Percentiles rank a stretch among this genome's conserved stretches.
phyloP scores from a whole-genome alignment of 2,329 filamentous ascomycete genomes.

The Calonectria henricotiae region DNA sequence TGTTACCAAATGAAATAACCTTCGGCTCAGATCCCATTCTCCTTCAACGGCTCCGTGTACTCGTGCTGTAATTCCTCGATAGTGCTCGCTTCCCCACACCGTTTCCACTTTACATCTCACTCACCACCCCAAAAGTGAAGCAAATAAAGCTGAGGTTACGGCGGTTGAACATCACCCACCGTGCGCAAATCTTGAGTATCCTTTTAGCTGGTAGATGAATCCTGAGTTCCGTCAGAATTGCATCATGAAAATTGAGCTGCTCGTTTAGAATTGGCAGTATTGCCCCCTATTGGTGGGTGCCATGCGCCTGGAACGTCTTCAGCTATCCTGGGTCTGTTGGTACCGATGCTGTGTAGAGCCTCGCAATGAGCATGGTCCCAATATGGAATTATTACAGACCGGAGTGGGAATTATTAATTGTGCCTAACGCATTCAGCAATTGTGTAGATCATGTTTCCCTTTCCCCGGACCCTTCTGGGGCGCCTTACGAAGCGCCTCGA shows the following conservation, averaged over 20 bases:
- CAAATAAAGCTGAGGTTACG: slow-evolving; percentile 10
- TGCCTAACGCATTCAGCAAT: not conserved
- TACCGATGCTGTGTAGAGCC: not conserved
- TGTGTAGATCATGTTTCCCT: not conserved
- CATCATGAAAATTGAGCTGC: slow-evolving; percentile 9
- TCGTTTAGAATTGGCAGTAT: not conserved
- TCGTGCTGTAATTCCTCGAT: not conserved
- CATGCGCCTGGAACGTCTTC: not conserved
- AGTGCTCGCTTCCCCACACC: not conserved
- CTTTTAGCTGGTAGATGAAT: not conserved
- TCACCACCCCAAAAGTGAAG: slow-evolving; percentile 21
- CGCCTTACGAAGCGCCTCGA: not conserved
- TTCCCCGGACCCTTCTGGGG: not conserved
- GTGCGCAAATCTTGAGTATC: slow-evolving; percentile 7
- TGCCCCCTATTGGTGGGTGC: not conserved
- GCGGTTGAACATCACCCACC: slow-evolving; percentile 20
- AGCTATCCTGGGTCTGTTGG: not conserved
- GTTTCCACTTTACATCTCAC: slow-evolving; percentile 6
- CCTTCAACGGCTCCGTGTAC: not conserved
- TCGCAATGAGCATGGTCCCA: not conserved
- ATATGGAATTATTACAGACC: not conserved
- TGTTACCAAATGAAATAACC: not conserved
- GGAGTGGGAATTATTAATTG: not conserved
- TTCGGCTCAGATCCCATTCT: not conserved
- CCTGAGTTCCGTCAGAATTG: slow-evolving; percentile 7